A percentile compares a stretch with the other conserved stretches of the same genome.
Evolutionary conservation across 176 grass and related monocot genomes (phyloP).

Genomic region (Chloris gayana): DNA sequence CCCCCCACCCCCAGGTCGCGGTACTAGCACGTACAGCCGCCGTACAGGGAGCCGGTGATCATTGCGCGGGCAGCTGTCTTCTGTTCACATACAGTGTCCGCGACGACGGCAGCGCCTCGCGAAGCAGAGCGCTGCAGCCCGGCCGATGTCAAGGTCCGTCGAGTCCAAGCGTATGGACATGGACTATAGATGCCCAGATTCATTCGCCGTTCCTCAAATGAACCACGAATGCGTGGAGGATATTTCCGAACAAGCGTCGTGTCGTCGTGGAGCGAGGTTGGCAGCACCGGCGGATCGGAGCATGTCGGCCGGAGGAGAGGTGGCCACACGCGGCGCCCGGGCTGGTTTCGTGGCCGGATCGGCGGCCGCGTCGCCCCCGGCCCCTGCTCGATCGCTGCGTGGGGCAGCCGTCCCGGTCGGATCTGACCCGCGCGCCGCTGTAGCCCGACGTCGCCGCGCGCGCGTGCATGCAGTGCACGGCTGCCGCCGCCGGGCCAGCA

Average conservation of each 20-base stretch:
- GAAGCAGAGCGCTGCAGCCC: too few species aligned
- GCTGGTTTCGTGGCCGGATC: slow-evolving; percentile 33
- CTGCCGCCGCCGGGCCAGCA: neutral
- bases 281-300: neutral
- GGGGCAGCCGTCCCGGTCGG: neutral
- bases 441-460: neutral
- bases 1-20: too few species aligned
- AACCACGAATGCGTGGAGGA: neutral
- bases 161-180: too few species aligned
- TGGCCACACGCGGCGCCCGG: slow-evolving; percentile 6
- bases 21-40: too few species aligned
- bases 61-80: too few species aligned
- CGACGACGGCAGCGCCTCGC: too few species aligned
- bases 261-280: neutral
- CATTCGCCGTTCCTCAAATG: too few species aligned
- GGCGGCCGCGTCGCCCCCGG: neutral
- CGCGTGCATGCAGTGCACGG: neutral
- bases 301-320: slow-evolving; percentile 29
- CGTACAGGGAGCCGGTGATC: too few species aligned
- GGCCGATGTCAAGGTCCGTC: too few species aligned
- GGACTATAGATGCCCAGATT: too few species aligned
- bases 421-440: neutral
- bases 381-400: neutral
- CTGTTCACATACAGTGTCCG: too few species aligned
- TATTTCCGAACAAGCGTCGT: neutral